phyloP scores from a whole-genome alignment of 305 asterid species.

The Ruellia speciosa region DNA sequence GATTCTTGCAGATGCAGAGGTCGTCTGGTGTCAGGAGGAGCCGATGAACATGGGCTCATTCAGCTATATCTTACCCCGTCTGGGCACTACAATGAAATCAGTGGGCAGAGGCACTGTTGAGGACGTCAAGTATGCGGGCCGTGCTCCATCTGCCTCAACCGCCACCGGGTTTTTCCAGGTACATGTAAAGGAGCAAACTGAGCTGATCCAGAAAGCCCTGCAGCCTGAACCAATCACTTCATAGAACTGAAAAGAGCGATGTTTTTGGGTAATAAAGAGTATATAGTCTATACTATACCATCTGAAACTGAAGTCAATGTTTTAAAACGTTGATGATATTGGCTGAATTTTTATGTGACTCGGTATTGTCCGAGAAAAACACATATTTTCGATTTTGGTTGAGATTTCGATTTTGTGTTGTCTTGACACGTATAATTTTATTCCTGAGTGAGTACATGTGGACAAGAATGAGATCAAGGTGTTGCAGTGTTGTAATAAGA shows the following conservation, averaged over 20 bases:
- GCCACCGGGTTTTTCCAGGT: conserved; percentile 81
- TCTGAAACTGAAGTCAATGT: not conserved
- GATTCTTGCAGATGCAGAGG: conserved; percentile 74
- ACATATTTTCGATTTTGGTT: no score
- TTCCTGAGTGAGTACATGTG: no score
- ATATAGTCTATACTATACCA: not conserved
- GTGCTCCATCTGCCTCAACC: conserved; percentile 88
- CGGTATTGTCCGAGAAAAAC: no score
- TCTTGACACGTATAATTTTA: not conserved
- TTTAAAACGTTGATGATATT: not conserved
- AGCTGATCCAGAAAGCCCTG: conserved; percentile 59
- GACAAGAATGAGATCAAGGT: no score
- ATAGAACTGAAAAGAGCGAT: conserved; percentile 11
- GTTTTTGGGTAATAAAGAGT: not conserved
- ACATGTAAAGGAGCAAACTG: conserved; percentile 67
- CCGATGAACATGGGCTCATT: conserved; percentile 96
- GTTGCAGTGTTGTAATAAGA: no score
- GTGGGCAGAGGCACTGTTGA: conserved; percentile 53
- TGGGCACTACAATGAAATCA: conserved; percentile 76
- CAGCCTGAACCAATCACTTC: conserved; percentile 50
- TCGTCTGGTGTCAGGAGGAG: conserved; percentile 98
- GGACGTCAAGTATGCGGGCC: conserved; percentile 73
- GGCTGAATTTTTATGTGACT: no score
- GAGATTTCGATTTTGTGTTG: not conserved
- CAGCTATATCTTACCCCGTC: conserved; percentile 69